Conservation (phyloP, 257 asterid species). For the Nicotiana benthamiana region DNA sequence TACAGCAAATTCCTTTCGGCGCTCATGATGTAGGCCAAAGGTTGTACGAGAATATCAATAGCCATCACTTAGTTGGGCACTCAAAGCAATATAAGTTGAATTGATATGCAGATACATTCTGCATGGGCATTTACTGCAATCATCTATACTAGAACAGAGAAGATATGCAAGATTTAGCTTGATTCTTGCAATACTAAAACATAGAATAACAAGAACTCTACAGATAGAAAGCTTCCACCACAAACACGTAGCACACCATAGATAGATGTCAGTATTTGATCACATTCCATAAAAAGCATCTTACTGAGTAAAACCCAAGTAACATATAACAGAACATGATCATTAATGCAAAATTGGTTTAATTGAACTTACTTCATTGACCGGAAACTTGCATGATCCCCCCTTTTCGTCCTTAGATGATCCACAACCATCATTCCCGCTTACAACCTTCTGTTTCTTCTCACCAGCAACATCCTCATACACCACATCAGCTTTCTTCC, state of each 20-base stretch:
- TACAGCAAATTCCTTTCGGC: background rate
- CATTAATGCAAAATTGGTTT: background rate
- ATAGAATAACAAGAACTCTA: slow-evolving; percentile 3
- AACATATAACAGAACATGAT: background rate
- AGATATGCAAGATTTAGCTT: background rate
- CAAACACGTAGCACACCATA: background rate
- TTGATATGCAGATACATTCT: background rate
- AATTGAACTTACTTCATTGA: slow-evolving; percentile 27
- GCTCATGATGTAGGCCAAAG: background rate
- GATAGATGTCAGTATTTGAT: background rate
- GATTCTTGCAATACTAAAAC: slow-evolving; percentile 3
- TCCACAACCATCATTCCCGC: slow-evolving; percentile 11
- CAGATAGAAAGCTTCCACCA: background rate
- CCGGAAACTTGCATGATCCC: slow-evolving; percentile 16
- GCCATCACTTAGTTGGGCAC: background rate
- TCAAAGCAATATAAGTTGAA: background rate
- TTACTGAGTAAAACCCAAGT: background rate
- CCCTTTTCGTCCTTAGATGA: background rate
- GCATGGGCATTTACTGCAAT: background rate
- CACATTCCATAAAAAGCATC: background rate
- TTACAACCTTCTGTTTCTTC: slow-evolving; percentile 42
- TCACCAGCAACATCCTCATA: slow-evolving; percentile 17
- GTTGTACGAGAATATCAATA: background rate
- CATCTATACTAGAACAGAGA: background rate
- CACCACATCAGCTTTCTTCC: slow-evolving; percentile 30